These are phyloP conservation scores for Stevia rebaudiana DNA, from an alignment of 140 eudicot genomes.

Conservation along the genomic window DNA sequence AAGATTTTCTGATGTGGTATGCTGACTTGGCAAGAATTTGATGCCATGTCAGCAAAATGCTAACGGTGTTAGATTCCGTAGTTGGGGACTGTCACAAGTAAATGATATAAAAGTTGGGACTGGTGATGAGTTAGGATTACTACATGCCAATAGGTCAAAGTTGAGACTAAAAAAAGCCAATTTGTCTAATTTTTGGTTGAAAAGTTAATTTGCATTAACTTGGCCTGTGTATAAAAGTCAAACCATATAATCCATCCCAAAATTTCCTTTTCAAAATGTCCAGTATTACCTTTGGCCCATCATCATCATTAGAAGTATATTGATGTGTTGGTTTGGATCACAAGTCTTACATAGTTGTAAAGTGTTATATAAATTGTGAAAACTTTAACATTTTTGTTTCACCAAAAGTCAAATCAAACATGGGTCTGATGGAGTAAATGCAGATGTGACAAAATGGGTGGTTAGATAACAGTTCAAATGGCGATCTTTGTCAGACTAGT, in stretches of 20 bases:
- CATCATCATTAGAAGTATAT: slow-evolving; percentile 8
- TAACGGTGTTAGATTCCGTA: too few relatives aligned
- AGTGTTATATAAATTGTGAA: not conserved
- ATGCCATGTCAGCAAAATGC: too few relatives aligned
- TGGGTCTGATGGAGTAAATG: not conserved
- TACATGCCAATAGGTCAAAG: too few relatives aligned
- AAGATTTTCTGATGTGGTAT: too few relatives aligned
- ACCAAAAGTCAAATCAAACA: slow-evolving; percentile 3
- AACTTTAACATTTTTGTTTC: not conserved
- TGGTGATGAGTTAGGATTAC: too few relatives aligned
- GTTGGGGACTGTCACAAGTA: too few relatives aligned
- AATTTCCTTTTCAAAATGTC: slow-evolving; percentile 4
- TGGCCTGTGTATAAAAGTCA: not conserved
- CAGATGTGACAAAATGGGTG: not conserved
- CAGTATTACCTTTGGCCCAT: too few relatives aligned
- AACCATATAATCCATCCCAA: not conserved
- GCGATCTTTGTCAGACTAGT: not conserved
- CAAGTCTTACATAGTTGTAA: not conserved
- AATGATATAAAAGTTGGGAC: too few relatives aligned
- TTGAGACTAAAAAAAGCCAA: too few relatives aligned
- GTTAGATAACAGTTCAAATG: not conserved
- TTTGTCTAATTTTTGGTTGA: not conserved
- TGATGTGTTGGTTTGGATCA: slow-evolving; percentile 5
- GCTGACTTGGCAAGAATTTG: too few relatives aligned
- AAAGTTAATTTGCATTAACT: slow-evolving; percentile 1